Conservation (phyloP, 371 early-diverging fungal genomes). For the Syncephalis fuscata region DNA sequence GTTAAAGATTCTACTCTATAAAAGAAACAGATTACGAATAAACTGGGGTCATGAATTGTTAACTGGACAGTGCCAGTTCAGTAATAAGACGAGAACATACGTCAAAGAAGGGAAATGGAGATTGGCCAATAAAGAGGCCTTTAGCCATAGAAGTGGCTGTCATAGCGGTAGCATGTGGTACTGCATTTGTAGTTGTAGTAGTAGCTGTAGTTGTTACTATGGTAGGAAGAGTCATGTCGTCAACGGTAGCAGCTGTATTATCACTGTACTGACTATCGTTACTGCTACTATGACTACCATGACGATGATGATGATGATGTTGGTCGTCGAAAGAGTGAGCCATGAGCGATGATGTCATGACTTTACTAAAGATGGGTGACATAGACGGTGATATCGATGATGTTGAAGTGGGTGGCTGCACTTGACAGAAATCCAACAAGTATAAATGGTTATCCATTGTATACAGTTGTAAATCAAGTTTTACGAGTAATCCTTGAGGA, state of each 20-base stretch:
- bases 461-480: slow-evolving; percentile 89
- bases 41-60: neutral
- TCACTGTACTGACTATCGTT: too few relatives aligned
- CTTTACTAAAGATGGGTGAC: slow-evolving; percentile 4
- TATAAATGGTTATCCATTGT: slow-evolving; percentile 76
- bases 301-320: too few relatives aligned
- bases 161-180: slow-evolving; percentile 5
- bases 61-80: slow-evolving; percentile 55
- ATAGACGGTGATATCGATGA: too few relatives aligned
- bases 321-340: neutral
- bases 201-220: too few relatives aligned
- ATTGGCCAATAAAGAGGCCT: slow-evolving; percentile 14
- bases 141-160: slow-evolving; percentile 13
- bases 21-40: too few relatives aligned
- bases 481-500: slow-evolving; percentile 31
- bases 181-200: too few relatives aligned
- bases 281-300: too few relatives aligned
- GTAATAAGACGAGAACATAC: slow-evolving; percentile 87
- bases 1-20: too few relatives aligned
- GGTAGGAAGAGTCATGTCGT: too few relatives aligned
- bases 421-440: slow-evolving; percentile 85
- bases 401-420: slow-evolving; percentile 16
- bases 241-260: too few relatives aligned
- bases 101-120: slow-evolving; percentile 81
- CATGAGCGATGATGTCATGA: slow-evolving; percentile 10